These are phyloP conservation scores for Agrocybe chaxingu DNA, from an alignment of 768 basidiomycete genomes.

Conservation along the genomic window DNA sequence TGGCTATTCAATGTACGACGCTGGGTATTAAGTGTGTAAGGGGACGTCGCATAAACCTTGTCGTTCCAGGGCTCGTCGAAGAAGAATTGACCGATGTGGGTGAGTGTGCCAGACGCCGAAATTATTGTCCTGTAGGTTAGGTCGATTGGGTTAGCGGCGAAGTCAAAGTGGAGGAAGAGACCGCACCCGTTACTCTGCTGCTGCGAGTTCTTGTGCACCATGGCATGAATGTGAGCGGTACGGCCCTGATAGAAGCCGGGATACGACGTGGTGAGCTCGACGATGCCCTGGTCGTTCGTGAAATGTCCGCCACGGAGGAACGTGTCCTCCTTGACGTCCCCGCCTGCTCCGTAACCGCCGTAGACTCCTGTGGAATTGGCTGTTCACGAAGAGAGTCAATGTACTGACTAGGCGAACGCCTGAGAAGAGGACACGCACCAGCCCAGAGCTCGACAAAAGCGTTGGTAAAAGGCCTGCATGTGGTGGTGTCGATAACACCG, in stretches of 20 bases:
- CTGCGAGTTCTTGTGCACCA: constrained; percentile 24
- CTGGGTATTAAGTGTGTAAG: constrained; percentile 26
- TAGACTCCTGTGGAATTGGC: constrained; percentile 27
- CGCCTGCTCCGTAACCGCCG: constrained; percentile 17
- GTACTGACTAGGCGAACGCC: neutral
- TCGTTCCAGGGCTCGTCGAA: constrained; percentile 29
- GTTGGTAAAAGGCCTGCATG: constrained; percentile 30
- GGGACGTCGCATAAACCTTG: constrained; percentile 19
- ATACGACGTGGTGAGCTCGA: constrained; percentile 27
- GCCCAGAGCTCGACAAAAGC: constrained; percentile 36
- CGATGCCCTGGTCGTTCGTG: constrained; percentile 26
- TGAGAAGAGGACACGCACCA: constrained; percentile 5
- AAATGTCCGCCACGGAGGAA: constrained; percentile 31
- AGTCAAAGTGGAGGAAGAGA: too few relatives aligned
- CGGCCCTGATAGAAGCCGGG: constrained; percentile 29
- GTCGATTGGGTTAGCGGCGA: too few relatives aligned
- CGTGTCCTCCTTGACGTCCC: constrained; percentile 19
- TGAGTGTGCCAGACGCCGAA: constrained; percentile 23
- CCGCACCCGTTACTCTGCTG: constrained; percentile 8
- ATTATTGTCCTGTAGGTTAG: constrained; percentile 15
- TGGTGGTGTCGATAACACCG: constrained; percentile 32
- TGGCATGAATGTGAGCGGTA: constrained; percentile 31
- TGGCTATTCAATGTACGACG: constrained; percentile 24
- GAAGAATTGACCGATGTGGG: constrained; percentile 34
- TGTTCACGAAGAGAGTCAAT: neutral